A percentile compares a stretch with the other conserved stretches of the same genome.
These are phyloP conservation scores for Blepharisma japonicum DNA, from an alignment of 73 alveolate genomes.

Conservation along the genomic window DNA sequence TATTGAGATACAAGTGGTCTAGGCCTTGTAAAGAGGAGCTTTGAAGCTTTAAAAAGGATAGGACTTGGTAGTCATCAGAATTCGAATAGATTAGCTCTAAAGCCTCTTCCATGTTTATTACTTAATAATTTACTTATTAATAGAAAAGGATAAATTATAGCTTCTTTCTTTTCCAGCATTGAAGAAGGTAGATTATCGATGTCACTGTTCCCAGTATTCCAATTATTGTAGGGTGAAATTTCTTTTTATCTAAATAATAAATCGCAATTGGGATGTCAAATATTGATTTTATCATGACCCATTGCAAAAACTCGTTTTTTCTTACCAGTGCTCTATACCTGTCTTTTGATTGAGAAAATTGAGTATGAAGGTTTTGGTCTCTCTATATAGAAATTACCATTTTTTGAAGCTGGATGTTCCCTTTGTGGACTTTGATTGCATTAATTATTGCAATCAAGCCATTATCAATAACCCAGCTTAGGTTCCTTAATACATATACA, in stretches of 20 bases:
- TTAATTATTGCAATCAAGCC: not conserved
- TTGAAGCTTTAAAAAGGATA: too few relatives aligned
- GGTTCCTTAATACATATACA: not conserved
- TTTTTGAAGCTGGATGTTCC: not conserved
- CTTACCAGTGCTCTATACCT: not conserved
- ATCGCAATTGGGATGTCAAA: constrained; percentile 21
- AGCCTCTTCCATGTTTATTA: too few relatives aligned
- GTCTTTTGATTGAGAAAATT: not conserved
- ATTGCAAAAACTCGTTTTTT: not conserved
- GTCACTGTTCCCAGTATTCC: constrained; percentile 2
- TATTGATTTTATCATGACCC: not conserved
- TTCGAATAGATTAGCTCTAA: too few relatives aligned
- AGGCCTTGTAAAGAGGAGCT: too few relatives aligned
- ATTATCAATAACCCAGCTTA: not conserved
- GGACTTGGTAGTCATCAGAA: too few relatives aligned
- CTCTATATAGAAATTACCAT: not conserved
- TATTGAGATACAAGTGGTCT: too few relatives aligned
- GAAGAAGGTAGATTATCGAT: not conserved
- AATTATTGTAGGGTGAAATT: not conserved
- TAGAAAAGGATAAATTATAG: too few relatives aligned
- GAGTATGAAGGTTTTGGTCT: not conserved
- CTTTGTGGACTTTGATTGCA: not conserved
- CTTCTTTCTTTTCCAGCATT: too few relatives aligned
- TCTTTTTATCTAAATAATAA: constrained; percentile 9
- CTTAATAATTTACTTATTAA: too few relatives aligned